A percentile compares a stretch with the other conserved stretches of the same genome.
Conservation (phyloP, 2,329 filamentous ascomycete species). For the Penicillium sp. region DNA sequence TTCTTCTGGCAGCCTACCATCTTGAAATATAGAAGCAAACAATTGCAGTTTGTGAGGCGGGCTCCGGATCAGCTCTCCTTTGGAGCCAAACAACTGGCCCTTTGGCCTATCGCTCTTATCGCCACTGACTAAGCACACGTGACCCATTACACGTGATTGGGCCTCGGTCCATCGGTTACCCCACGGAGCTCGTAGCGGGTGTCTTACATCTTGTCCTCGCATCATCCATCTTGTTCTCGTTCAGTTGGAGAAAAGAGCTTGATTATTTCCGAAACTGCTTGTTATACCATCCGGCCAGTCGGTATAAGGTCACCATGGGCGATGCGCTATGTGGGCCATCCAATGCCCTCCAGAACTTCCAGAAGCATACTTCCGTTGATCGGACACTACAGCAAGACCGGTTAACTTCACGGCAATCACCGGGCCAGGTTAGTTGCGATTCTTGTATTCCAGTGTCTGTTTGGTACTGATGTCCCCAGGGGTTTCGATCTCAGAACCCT, state of each 20-base stretch:
- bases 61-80: conserved; percentile 10
- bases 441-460: neutral
- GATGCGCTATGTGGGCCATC: conserved; percentile 73
- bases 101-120: conserved; percentile 27
- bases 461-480: conserved; percentile 44
- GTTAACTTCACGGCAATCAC: conserved; percentile 55
- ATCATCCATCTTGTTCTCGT: neutral
- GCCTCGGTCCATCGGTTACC: conserved; percentile 23
- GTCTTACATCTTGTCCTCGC: neutral
- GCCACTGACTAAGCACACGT: conserved; percentile 19
- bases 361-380: conserved; percentile 69
- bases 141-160: conserved; percentile 19
- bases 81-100: conserved; percentile 27
- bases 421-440: conserved; percentile 47
- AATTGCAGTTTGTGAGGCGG: conserved; percentile 12
- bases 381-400: conserved; percentile 74
- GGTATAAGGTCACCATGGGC: conserved; percentile 52
- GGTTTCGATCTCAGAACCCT: conserved; percentile 61
- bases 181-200: conserved; percentile 12
- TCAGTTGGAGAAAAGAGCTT: neutral
- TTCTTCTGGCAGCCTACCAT: conserved; percentile 22
- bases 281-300: neutral
- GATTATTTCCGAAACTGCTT: neutral
- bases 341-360: conserved; percentile 72
- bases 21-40: conserved; percentile 14